Base-by-base conservation (phyloP, 495 filamentous ascomycete species). In the Neurospora sp. region DNA sequence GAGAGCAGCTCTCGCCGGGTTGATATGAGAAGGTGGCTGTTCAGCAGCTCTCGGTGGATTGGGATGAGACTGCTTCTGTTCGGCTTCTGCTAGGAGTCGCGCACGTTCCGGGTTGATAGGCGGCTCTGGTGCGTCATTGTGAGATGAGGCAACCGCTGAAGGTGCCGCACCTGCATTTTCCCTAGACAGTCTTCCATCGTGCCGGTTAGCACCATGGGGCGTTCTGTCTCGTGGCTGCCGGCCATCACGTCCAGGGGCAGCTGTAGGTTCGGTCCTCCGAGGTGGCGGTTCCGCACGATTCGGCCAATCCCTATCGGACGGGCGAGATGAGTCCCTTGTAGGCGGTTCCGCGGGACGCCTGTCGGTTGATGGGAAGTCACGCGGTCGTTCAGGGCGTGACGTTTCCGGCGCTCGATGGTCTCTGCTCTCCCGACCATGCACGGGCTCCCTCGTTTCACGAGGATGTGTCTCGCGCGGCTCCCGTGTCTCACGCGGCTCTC, bases 1-100 rank as follows among this genome's bases (percentile, higher is more conserved):
- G 10, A 87, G 74, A n/a, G 87, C 86, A 41, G 86, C 88, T 70
- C 89, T 81, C 9, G 85, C 88, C 3, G 89, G 87, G 75, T 90
- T 88, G 48, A 90, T 81, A 27, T 81, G 71, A 4, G 84, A 81
- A 5, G 79, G 76, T 22, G 79, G 53, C 12, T 14, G 22, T 8
- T 61, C 53, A 16, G 87, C 86, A 41, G 85, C 87, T 70, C 89
- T 81, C 9, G 85, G 87, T 3, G 89, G 87, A 75, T 89, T 88
- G 59, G 89, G 79, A 27, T 81, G 71, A 3, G 84, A 82, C 3
- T 80, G 76, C 37, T 79, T 61, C 53, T 61, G 79, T 17, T 84
- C 82, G 20, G 73, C 77, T 22, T 82, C 80, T 41, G 73, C 82
- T 53, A 81, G 82, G 17, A 81, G 79, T 27, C 81, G 77, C 8